A percentile compares a stretch with the other conserved stretches of the same genome.
Conservation (phyloP, 108 stramenopile genomes). For the Chaetoceros muelleri region DNA sequence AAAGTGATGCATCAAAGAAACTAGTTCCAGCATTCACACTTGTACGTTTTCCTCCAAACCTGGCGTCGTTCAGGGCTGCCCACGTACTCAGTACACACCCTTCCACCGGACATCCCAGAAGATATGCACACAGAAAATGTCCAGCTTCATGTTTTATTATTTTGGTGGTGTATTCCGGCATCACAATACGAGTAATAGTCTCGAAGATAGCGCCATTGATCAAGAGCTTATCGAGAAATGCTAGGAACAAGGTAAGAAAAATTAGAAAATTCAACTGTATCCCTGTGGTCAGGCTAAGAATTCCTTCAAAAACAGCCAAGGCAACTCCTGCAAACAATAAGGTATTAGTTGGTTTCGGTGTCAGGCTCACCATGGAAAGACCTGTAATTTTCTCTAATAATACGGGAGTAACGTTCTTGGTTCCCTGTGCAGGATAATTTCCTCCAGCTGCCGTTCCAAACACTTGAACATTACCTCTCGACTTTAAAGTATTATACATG, state of each 20-base stretch:
- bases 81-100: conserved; percentile 73
- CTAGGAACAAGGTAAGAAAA: conserved; percentile 36
- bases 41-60: conserved; percentile 45
- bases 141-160: conserved; percentile 88
- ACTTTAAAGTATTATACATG: conserved; percentile 48
- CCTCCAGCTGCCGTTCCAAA: conserved; percentile 43
- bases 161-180: conserved; percentile 53
- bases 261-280: conserved; percentile 57
- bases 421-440: conserved; percentile 48
- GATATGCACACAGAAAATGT: conserved; percentile 85
- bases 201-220: conserved; percentile 76
- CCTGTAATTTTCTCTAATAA: conserved; percentile 57
- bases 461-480: conserved; percentile 29
- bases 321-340: conserved; percentile 48
- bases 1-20: conserved; percentile 79
- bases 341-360: conserved; percentile 65
- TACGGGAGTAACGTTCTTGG: conserved; percentile 51
- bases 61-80: conserved; percentile 66
- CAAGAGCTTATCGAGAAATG: conserved; percentile 43
- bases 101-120: conserved; percentile 91
- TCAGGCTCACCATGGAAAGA: conserved; percentile 60
- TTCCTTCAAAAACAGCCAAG: conserved; percentile 46
- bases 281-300: conserved; percentile 30
- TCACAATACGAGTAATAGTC: conserved; percentile 34
- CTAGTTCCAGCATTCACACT: conserved; percentile 77